Evolutionary conservation across 768 basidiomycete genomes (phyloP).

Genomic region (Boletus insuetus): DNA sequence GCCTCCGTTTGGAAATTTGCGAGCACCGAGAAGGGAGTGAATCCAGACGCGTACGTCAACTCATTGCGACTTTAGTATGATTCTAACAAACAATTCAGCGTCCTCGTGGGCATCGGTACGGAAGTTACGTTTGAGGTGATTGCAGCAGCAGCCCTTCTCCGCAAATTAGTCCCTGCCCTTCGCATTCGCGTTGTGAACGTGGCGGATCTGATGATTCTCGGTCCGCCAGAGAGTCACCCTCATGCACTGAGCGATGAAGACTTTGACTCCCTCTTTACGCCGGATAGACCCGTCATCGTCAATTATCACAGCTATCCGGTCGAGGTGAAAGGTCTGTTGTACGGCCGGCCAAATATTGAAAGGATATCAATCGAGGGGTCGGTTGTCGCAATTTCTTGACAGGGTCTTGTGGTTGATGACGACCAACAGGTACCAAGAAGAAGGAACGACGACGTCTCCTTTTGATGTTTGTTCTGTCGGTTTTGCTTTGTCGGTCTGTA

Average conservation of each 20-base stretch:
- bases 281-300: constrained; percentile 65
- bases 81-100: constrained; percentile 36
- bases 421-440: constrained; percentile 51
- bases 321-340: constrained; percentile 65
- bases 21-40: constrained; percentile 65
- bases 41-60: constrained; percentile 63
- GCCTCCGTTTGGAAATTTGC: constrained; percentile 85
- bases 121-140: constrained; percentile 90
- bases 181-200: constrained; percentile 88
- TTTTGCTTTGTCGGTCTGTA: not conserved
- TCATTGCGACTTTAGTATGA: not conserved
- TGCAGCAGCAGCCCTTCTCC: constrained; percentile 77
- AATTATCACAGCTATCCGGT: constrained; percentile 85
- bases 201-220: constrained; percentile 85
- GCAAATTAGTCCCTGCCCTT: constrained; percentile 63
- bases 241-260: constrained; percentile 62
- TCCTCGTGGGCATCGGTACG: constrained; percentile 84
- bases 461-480: constrained; percentile 52
- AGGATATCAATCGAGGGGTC: constrained; percentile 56
- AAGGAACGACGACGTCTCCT: constrained; percentile 81
- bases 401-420: not conserved
- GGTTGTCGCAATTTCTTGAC: constrained; percentile 8
- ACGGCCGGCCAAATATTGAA: constrained; percentile 48
- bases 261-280: constrained; percentile 72
- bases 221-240: constrained; percentile 66